phyloP scores from a whole-genome alignment of 129 eudicot species.

The Centella asiatica region DNA sequence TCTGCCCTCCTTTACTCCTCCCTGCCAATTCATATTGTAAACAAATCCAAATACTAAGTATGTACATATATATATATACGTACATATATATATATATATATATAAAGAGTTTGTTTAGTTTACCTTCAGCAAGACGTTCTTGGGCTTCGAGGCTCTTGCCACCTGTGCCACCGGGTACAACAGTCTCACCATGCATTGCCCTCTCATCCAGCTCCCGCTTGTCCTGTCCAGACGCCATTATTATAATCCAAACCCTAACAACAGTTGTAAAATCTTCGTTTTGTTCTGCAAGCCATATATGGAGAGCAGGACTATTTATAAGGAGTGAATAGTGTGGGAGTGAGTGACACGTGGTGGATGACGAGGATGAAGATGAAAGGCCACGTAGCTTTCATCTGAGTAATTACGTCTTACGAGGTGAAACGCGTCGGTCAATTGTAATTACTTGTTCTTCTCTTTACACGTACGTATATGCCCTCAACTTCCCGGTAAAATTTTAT shows the following conservation, averaged over 20 bases:
- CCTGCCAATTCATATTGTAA: conserved; percentile 13
- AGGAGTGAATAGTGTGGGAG: background rate
- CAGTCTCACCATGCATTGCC: conserved; percentile 2
- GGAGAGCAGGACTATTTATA: background rate
- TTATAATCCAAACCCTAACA: background rate
- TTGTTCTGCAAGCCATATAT: background rate
- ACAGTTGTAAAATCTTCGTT: background rate
- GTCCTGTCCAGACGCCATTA: background rate
- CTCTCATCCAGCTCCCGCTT: background rate
- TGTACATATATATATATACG: background rate
- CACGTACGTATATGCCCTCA: background rate
- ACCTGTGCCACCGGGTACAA: conserved; percentile 9
- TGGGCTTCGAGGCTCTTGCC: conserved; percentile 12
- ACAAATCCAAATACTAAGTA: background rate
- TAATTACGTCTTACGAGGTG: too few relatives aligned
- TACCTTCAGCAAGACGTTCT: conserved; percentile 5
- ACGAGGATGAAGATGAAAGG: background rate
- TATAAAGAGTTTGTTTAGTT: too few relatives aligned
- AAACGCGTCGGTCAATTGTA: background rate
- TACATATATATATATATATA: background rate
- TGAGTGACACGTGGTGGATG: background rate
- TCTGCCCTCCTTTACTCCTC: conserved; percentile 52
- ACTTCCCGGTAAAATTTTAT: background rate
- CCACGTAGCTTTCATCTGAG: background rate
- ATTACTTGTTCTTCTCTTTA: background rate